phyloP scores from a whole-genome alignment of 768 basidiomycete genomes.

The Cystobasidium ongulense region DNA sequence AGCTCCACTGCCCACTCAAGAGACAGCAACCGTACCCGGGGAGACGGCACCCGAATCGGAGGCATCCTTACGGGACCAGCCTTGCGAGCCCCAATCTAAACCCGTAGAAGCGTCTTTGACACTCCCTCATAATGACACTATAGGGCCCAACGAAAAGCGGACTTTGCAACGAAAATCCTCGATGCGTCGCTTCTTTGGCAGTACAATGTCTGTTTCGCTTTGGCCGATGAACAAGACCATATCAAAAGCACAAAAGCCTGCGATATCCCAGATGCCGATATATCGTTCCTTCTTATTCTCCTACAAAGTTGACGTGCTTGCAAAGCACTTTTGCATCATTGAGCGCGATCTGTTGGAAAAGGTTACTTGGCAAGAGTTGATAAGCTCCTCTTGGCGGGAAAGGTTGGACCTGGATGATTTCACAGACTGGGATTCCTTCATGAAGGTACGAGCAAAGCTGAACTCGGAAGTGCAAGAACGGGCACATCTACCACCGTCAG shows the following conservation, averaged over 20 bases:
- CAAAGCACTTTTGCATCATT: slow-evolving; percentile 75
- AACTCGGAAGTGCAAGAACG: neutral
- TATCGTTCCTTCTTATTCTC: slow-evolving; percentile 68
- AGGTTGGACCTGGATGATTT: slow-evolving; percentile 50
- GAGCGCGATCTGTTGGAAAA: slow-evolving; percentile 77
- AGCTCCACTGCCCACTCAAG: neutral
- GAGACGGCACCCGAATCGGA: neutral
- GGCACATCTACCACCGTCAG: neutral
- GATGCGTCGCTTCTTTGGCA: neutral
- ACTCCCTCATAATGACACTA: neutral
- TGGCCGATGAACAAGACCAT: neutral
- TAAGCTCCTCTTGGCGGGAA: slow-evolving; percentile 32
- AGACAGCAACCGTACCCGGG: neutral
- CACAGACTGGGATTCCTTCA: slow-evolving; percentile 72
- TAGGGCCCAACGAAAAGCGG: neutral
- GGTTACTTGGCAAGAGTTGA: slow-evolving; percentile 69
- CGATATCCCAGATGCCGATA: slow-evolving; percentile 44
- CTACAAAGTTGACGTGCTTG: slow-evolving; percentile 57
- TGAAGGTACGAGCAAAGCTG: slow-evolving; percentile 60
- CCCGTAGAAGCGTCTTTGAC: neutral
- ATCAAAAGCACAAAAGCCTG: neutral
- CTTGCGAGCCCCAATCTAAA: neutral
- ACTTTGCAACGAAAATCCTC: slow-evolving; percentile 24
- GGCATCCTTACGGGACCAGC: neutral
- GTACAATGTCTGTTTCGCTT: neutral